phyloP scores from a whole-genome alignment of 169 alveolate species.

The Plasmodium knowlesi region DNA sequence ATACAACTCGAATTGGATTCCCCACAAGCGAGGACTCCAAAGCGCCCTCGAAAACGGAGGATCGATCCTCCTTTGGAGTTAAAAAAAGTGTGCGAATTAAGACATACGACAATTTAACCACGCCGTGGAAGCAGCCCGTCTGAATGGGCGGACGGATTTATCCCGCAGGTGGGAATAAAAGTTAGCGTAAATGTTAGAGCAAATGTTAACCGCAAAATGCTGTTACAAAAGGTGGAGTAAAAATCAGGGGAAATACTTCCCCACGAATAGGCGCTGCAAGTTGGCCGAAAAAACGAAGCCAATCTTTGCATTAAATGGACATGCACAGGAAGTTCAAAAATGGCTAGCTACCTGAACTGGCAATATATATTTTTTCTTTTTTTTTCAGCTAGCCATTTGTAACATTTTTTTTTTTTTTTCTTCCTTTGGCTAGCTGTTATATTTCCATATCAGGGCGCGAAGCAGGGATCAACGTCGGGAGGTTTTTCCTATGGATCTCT shows the following conservation, averaged over 20 bases:
- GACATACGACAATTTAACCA: neutral
- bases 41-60: neutral
- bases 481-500: slow-evolving; percentile 95
- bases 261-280: neutral
- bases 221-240: neutral
- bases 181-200: neutral
- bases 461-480: slow-evolving; percentile 89
- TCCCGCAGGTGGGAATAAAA: neutral
- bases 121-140: neutral
- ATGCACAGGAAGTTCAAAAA: neutral
- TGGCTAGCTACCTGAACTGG: slow-evolving; percentile 31
- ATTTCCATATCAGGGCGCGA: neutral
- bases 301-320: neutral
- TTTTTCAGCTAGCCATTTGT: neutral
- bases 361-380: neutral
- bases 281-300: neutral
- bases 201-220: neutral
- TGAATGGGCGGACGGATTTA: neutral
- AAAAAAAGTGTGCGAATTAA: neutral
- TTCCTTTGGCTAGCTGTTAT: neutral
- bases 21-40: neutral
- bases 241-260: neutral
- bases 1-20: neutral
- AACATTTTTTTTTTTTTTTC: neutral
- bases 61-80: neutral